phyloP scores from a whole-genome alignment of 73 alveolate genomes.

The Uronychia binucleata region DNA sequence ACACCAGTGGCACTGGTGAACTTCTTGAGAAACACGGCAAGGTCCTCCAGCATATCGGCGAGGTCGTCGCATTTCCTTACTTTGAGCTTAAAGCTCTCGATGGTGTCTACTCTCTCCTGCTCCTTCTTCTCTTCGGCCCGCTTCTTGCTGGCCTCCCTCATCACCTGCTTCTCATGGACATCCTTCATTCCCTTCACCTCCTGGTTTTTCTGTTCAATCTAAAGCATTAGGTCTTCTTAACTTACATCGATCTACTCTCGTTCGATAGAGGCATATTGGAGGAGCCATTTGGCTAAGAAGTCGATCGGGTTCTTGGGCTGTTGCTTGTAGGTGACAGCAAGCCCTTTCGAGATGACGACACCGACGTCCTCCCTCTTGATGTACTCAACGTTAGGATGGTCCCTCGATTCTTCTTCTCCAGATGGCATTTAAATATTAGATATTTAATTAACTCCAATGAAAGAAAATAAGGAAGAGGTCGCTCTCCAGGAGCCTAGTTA shows the following conservation, averaged over 20 bases:
- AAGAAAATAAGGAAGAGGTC: not conserved
- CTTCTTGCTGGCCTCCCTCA: conserved; percentile 13
- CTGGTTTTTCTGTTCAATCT: conserved; percentile 7
- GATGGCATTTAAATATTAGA: not conserved
- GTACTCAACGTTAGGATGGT: conserved; percentile 33
- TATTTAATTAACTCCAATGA: not conserved
- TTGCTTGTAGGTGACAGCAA: conserved; percentile 77
- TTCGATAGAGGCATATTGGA: conserved; percentile 14
- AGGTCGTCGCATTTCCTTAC: conserved; percentile 57
- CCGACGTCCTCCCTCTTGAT: conserved; percentile 74
- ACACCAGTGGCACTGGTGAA: conserved; percentile 94
- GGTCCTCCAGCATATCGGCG: conserved; percentile 67
- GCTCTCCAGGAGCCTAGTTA: not conserved
- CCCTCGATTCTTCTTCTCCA: conserved; percentile 3
- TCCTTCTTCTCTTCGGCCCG: conserved; percentile 20
- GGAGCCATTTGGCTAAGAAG: conserved; percentile 90
- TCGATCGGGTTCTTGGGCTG: conserved; percentile 92
- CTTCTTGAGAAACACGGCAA: conserved; percentile 70
- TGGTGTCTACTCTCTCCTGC: conserved; percentile 19
- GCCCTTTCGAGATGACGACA: conserved; percentile 75
- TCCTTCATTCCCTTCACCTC: conserved; percentile 12
- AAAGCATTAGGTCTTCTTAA: not conserved
- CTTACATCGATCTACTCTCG: not conserved
- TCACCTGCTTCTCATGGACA: not conserved
- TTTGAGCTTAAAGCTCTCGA: conserved; percentile 16